Percentiles rank a stretch among this genome's conserved stretches.
Conservation (phyloP, 306 rosid genomes). For the Rosa lucieae region DNA sequence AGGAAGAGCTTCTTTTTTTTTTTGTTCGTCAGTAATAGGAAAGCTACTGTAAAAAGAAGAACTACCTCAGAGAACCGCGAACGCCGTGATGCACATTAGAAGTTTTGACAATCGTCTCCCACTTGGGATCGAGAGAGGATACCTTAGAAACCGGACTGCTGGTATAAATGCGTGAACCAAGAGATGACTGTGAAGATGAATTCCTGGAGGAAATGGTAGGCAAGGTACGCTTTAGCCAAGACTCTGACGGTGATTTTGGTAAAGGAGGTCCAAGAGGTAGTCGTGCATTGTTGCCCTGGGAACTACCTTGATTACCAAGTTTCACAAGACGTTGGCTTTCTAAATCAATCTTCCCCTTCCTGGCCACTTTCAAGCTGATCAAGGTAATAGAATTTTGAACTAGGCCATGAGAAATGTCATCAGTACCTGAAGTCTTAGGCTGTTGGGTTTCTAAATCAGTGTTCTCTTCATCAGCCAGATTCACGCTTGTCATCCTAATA, state of each 20-base stretch:
- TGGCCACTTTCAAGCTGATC: slow-evolving; percentile 29
- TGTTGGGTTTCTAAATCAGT: slow-evolving; percentile 32
- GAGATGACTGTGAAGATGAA: slow-evolving; percentile 38
- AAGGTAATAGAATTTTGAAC: slow-evolving; percentile 18
- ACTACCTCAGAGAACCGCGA: slow-evolving; percentile 63
- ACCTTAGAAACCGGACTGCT: slow-evolving; percentile 25
- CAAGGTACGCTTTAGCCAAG: slow-evolving; percentile 85
- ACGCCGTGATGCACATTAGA: slow-evolving; percentile 40
- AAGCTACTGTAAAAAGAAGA: not conserved
- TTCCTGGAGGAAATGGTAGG: slow-evolving; percentile 57
- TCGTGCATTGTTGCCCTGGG: slow-evolving; percentile 22
- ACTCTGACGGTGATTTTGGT: slow-evolving; percentile 90
- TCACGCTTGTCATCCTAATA: slow-evolving; percentile 13
- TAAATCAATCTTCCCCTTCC: slow-evolving; percentile 27
- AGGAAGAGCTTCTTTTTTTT: slow-evolving; percentile 3
- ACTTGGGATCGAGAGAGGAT: slow-evolving; percentile 38
- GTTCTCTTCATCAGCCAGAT: slow-evolving; percentile 29
- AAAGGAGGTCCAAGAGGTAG: slow-evolving; percentile 57
- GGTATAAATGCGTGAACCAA: slow-evolving; percentile 27
- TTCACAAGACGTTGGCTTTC: slow-evolving; percentile 34
- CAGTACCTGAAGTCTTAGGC: slow-evolving; percentile 18
- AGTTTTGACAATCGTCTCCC: slow-evolving; percentile 56
- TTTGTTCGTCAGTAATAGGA: not conserved
- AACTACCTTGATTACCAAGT: slow-evolving; percentile 23
- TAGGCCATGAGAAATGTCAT: slow-evolving; percentile 23